Evolutionary conservation across 345 rosid genomes (phyloP).

Genomic region (Ricinus communis): DNA sequence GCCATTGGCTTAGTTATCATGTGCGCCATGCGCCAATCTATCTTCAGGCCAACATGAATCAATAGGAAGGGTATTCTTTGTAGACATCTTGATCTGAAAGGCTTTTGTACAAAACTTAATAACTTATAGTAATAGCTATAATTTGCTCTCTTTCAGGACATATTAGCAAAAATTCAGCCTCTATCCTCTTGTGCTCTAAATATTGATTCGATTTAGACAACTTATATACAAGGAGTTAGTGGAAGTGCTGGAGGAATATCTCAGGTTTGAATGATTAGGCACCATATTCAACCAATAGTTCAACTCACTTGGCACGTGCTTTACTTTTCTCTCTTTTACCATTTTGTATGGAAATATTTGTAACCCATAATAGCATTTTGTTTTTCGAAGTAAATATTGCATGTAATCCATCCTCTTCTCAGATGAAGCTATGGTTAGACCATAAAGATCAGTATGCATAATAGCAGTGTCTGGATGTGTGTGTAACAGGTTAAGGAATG

Average conservation of each 20-base stretch:
- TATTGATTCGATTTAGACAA: constrained; percentile 90
- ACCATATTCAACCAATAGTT: not conserved
- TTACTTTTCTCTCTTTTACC: not conserved
- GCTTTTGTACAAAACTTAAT: not conserved
- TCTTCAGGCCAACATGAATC: not conserved
- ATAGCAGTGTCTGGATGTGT: constrained; percentile 1
- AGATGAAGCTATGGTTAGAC: not conserved
- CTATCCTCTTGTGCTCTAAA: constrained; percentile 72
- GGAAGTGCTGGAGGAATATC: constrained; percentile 89
- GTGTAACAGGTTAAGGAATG: constrained; percentile 86
- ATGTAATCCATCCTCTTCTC: not conserved
- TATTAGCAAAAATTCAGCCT: constrained; percentile 56
- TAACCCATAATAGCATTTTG: not conserved
- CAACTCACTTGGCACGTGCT: not conserved
- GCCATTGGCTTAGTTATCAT: not conserved
- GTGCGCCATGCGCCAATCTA: not conserved
- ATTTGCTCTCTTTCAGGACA: constrained; percentile 54
- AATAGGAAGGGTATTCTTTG: not conserved
- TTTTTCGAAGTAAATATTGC: not conserved
- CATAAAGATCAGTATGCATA: not conserved
- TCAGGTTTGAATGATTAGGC: constrained; percentile 52
- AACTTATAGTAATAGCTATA: constrained; percentile 6
- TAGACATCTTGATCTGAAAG: not conserved
- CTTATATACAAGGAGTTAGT: constrained; percentile 65
- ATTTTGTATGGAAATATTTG: not conserved